phyloP scores from a whole-genome alignment of 768 basidiomycete genomes.

The Zangia roseola region DNA sequence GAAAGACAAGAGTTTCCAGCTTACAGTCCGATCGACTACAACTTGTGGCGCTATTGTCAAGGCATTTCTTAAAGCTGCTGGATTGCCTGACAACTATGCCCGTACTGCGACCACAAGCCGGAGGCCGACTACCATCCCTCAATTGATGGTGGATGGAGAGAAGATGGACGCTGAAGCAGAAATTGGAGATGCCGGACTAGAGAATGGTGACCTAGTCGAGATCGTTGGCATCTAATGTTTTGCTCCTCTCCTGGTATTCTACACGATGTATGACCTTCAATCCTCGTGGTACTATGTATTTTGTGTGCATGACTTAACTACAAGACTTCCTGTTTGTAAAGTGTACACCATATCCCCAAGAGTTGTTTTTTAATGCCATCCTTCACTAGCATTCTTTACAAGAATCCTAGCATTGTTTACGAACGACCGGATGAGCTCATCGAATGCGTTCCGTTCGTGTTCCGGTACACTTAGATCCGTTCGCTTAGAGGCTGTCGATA shows the following conservation, averaged over 20 bases:
- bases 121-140: slow-evolving; percentile 23
- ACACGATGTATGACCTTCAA: slow-evolving; percentile 12
- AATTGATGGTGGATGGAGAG: slow-evolving; percentile 68
- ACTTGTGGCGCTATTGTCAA: slow-evolving; percentile 74
- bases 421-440: slow-evolving; percentile 89
- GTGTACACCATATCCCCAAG: background rate
- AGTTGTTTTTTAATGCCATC: slow-evolving; percentile 35
- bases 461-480: slow-evolving; percentile 58
- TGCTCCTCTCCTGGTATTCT: slow-evolving; percentile 7
- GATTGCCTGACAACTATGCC: slow-evolving; percentile 54
- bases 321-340: background rate
- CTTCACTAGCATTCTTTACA: slow-evolving; percentile 68
- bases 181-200: slow-evolving; percentile 68
- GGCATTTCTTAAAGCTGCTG: slow-evolving; percentile 71
- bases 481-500: slow-evolving; percentile 69
- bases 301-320: slow-evolving; percentile 3
- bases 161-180: slow-evolving; percentile 55
- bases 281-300: slow-evolving; percentile 8
- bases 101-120: slow-evolving; percentile 34
- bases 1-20: slow-evolving; percentile 50
- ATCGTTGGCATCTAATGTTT: slow-evolving; percentile 53
- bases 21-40: slow-evolving; percentile 73
- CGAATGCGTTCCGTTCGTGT: slow-evolving; percentile 72
- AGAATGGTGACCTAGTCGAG: slow-evolving; percentile 80
- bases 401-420: slow-evolving; percentile 92